Conservation (phyloP, 2,329 filamentous ascomycete species). For the Cladophialophora carrionii region DNA sequence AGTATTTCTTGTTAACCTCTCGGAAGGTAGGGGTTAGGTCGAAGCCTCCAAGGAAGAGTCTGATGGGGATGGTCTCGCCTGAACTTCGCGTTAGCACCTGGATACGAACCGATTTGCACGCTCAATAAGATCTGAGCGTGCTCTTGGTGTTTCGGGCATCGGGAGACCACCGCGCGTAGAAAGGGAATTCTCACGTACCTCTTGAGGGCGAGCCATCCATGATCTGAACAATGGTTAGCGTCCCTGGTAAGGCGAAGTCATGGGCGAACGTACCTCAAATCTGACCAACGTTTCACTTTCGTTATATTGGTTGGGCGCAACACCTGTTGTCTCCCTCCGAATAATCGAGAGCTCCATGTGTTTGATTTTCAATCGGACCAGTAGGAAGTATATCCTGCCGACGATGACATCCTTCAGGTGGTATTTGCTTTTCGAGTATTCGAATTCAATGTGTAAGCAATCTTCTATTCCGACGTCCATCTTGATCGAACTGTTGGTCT, state of each 20-base stretch:
- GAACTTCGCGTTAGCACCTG: conserved; percentile 22
- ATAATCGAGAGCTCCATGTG: conserved; percentile 99
- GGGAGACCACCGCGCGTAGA: neutral
- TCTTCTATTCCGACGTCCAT: conserved; percentile 99
- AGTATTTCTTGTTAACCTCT: conserved; percentile 99
- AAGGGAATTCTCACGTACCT: conserved; percentile 58
- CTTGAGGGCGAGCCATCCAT: conserved; percentile 99
- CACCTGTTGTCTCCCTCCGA: conserved; percentile 91
- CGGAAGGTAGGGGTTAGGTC: conserved; percentile 97
- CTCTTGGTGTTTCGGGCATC: neutral
- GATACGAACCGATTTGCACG: neutral
- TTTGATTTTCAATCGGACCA: conserved; percentile 98
- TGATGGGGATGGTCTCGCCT: conserved; percentile 91
- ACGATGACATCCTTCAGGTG: conserved; percentile 99
- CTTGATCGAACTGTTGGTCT: conserved; percentile 98
- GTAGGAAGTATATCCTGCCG: conserved; percentile 94
- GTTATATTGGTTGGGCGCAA: conserved; percentile 98
- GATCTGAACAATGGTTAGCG: conserved; percentile 60
- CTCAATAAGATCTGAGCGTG: neutral
- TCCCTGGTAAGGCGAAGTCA: neutral
- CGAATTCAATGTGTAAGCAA: conserved; percentile 98
- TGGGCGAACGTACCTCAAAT: conserved; percentile 71
- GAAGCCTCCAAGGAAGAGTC: conserved; percentile 95
- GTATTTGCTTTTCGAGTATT: conserved; percentile 99
- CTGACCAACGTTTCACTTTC: conserved; percentile 97